Conservation (phyloP, 78 protist species). For the Guillardia theta region DNA sequence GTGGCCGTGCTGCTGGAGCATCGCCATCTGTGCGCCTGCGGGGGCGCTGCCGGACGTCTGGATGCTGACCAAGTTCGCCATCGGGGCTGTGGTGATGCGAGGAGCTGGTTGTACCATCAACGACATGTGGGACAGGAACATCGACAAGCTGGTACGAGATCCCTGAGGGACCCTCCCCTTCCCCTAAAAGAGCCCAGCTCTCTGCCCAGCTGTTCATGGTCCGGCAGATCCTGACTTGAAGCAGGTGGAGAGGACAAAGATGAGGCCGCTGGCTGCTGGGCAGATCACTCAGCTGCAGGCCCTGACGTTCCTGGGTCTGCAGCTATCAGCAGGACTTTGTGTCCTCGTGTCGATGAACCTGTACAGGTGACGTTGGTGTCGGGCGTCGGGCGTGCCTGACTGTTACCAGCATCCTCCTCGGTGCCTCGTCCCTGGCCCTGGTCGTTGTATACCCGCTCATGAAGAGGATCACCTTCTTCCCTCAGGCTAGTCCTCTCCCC, state of each 20-base stretch:
- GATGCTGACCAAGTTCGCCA: constrained; percentile 49
- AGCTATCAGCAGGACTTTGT: constrained; percentile 50
- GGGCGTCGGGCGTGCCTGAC: background rate
- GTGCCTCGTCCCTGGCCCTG: constrained; percentile 72
- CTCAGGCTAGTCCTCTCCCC: too few relatives aligned
- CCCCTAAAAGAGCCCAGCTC: too few relatives aligned
- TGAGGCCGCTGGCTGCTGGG: constrained; percentile 84
- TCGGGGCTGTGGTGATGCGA: constrained; percentile 89
- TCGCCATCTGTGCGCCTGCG: constrained; percentile 13
- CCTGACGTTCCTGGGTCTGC: constrained; percentile 57
- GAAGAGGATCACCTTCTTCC: constrained; percentile 84
- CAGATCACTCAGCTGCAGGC: background rate
- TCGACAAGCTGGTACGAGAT: constrained; percentile 74
- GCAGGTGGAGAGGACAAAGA: constrained; percentile 77
- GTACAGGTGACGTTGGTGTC: background rate
- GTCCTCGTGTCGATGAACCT: constrained; percentile 33
- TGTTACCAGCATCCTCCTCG: constrained; percentile 45
- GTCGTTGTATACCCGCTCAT: constrained; percentile 81
- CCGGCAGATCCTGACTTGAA: too few relatives aligned
- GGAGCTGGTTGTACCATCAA: constrained; percentile 91
- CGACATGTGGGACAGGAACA: constrained; percentile 84
- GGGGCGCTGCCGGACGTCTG: background rate
- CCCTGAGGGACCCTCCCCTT: background rate
- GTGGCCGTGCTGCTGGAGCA: constrained; percentile 67
- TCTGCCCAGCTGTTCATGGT: too few relatives aligned